Base-by-base conservation (phyloP, 148 eudicot species). In the Cornus florida region DNA sequence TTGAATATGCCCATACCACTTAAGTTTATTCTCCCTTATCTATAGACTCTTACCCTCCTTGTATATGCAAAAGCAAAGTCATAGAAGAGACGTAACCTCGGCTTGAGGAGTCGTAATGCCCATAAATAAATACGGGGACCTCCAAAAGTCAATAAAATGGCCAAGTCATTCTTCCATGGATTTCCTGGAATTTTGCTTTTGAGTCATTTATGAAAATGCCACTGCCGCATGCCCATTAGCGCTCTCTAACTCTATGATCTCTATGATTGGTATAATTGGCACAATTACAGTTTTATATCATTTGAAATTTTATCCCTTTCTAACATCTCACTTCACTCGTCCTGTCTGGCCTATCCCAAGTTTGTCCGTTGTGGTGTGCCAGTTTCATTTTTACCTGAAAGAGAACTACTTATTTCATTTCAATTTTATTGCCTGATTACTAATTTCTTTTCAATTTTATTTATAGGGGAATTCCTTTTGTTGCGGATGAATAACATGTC, bases 381-480 rank as follows among this genome's bases (percentile, higher is more conserved):
- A 13, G 23, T 62, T 62, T 14, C 19, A 17, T 62, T 19, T 62
- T 62, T 6, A 19, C 66, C 19, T 3, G 20, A 62, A n/a, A 62
- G 8, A 19, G 19, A n/a, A 17, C 72, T 35, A n/a, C 60, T n/a
- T 17, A 78, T 73, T 39, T 83, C 7, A 22, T 70, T 67, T 48
- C 69, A 70, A 73, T 57, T 60, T 74, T 86, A 53, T 82, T 69
- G 80, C 64, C 88, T 43, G 31, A 41, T 14, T 35, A n/a, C 67
- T n/a, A 22, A 78, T 73, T 50, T 83, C 7, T 22, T 70, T 67
- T 48, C 66, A 67, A 76, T 46, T 60, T 74, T 84, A 53, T 82
- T 69, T 77, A 56, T 86, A 90, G 93, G 89, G 90, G 86, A 39
- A 60, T 90, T 77, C 93, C 91, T 33, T 86, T 90, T 70, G 23